A percentile compares a stretch with the other conserved stretches of the same genome.
phyloP scores from a whole-genome alignment of 176 grass and related monocot species.

The Ampelocalamus luodianensis region DNA sequence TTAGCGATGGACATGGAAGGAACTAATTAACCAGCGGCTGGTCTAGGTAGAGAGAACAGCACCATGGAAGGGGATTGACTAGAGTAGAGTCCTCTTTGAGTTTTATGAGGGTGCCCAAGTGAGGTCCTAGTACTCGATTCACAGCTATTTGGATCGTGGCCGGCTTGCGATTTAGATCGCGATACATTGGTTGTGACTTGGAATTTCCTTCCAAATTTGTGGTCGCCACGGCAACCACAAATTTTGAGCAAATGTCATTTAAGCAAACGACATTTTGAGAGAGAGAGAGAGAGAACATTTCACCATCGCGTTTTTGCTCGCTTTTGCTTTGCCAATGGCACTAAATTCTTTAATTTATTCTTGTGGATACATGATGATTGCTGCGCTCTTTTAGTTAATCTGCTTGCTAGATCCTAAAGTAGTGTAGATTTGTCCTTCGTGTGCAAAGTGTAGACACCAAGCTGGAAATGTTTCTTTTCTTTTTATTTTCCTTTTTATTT shows the following conservation, averaged over 20 bases:
- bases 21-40: background rate
- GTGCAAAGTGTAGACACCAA: slow-evolving; percentile 15
- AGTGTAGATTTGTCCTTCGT: slow-evolving; percentile 21
- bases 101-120: no score
- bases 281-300: background rate
- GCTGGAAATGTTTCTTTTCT: background rate
- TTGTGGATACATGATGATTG: slow-evolving; percentile 11
- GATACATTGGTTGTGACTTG: no score
- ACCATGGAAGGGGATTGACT: no score
- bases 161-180: no score
- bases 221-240: slow-evolving; percentile 8
- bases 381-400: background rate
- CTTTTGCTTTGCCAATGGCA: background rate
- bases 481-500: background rate
- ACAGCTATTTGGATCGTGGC: no score
- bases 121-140: no score
- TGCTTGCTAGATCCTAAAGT: slow-evolving; percentile 17
- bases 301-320: background rate
- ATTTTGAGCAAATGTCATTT: background rate
- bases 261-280: background rate
- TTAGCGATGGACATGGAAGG: background rate
- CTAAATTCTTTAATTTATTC: background rate
- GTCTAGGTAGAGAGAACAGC: background rate
- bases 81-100: no score
- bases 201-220: background rate